These are phyloP conservation scores for Pueraria montana DNA, from an alignment of 306 rosid genomes.

Conservation along the genomic window DNA sequence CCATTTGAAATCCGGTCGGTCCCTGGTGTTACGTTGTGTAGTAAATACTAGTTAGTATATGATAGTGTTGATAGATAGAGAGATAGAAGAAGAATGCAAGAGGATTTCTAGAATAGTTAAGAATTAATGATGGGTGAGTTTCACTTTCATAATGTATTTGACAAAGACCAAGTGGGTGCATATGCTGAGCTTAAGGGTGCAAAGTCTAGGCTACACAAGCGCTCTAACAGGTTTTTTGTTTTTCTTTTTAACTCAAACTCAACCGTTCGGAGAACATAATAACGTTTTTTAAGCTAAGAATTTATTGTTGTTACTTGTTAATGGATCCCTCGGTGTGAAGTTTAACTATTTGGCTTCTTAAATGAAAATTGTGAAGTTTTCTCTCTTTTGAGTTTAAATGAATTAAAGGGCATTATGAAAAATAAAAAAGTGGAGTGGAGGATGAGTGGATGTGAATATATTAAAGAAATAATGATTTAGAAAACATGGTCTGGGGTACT, in stretches of 20 bases:
- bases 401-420: not conserved
- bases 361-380: not conserved
- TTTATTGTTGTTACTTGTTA: not conserved
- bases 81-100: not conserved
- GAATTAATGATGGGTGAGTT: conserved; percentile 23
- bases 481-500: not conserved
- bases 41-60: too few species aligned
- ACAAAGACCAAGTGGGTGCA: not conserved
- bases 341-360: conserved; percentile 3
- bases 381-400: not conserved
- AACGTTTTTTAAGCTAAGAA: not conserved
- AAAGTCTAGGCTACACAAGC: not conserved
- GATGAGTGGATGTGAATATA: not conserved
- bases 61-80: not conserved
- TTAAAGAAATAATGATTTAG: not conserved
- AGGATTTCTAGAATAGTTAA: conserved; percentile 7
- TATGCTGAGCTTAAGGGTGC: not conserved
- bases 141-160: conserved; percentile 1
- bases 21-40: not conserved
- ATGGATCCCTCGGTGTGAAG: not conserved
- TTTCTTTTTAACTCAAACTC: not conserved
- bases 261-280: not conserved
- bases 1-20: not conserved
- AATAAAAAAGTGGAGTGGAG: not conserved
- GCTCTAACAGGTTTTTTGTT: conserved; percentile 10